These are phyloP conservation scores for Apiospora hydei DNA, from an alignment of 2,329 filamentous ascomycete genomes.

Conservation along the genomic window DNA sequence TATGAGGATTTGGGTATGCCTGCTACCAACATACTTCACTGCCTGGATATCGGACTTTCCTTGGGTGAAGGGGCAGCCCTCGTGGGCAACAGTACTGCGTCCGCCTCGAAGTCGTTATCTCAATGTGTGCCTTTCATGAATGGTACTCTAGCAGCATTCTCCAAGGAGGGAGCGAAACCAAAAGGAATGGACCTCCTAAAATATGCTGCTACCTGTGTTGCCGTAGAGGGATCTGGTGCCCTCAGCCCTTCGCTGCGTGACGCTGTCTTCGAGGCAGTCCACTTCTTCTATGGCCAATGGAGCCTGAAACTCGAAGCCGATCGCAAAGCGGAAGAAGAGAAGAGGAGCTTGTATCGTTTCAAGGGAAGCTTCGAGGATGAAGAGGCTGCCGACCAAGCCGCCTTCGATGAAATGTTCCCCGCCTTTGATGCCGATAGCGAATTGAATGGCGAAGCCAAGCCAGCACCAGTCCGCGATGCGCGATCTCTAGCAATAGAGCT, in stretches of 20 bases:
- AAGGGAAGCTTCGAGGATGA: constrained; percentile 79
- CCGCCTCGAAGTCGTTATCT: constrained; percentile 47
- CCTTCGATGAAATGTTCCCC: constrained; percentile 84
- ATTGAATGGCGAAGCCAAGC: constrained; percentile 37
- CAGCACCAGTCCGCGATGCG: constrained; percentile 49
- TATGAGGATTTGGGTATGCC: constrained; percentile 88
- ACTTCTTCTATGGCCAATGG: constrained; percentile 82
- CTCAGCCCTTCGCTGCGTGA: constrained; percentile 54
- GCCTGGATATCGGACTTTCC: constrained; percentile 77
- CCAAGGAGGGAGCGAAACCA: constrained; percentile 34
- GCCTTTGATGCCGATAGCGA: constrained; percentile 65
- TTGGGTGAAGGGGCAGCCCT: constrained; percentile 59
- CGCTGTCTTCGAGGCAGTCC: constrained; percentile 70
- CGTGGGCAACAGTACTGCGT: constrained; percentile 29
- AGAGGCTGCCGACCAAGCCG: constrained; percentile 75
- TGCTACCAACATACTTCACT: constrained; percentile 79
- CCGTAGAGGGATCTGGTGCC: constrained; percentile 55
- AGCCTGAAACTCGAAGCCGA: constrained; percentile 78
- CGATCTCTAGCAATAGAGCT: constrained; percentile 64
- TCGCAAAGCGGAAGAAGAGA: constrained; percentile 75
- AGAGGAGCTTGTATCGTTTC: constrained; percentile 83
- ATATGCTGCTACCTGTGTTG: constrained; percentile 52
- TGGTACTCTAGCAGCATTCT: constrained; percentile 46
- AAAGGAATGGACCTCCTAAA: constrained; percentile 58
- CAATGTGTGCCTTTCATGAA: constrained; percentile 63